Conservation (phyloP, 2,329 filamentous ascomycete species). For the Cercospora citrullina region DNA sequence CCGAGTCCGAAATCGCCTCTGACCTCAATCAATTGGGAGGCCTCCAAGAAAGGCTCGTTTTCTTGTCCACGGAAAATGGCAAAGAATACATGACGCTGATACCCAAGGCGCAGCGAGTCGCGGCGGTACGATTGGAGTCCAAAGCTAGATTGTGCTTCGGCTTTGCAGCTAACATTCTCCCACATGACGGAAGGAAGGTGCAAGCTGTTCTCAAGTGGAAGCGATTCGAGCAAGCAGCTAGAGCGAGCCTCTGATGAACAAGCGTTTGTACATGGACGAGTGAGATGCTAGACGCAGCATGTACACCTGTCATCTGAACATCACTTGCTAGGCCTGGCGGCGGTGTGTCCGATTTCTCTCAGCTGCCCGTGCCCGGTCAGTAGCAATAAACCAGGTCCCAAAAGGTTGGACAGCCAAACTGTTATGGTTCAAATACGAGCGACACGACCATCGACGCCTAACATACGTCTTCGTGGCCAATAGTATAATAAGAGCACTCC, state of each 20-base stretch:
- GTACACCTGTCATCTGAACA: neutral
- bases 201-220: conserved; percentile 33
- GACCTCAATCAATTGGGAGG: conserved; percentile 30
- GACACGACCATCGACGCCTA: neutral
- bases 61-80: conserved; percentile 25
- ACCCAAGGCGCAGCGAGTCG: conserved; percentile 24
- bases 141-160: neutral
- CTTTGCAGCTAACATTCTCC: neutral
- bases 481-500: neutral
- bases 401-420: neutral
- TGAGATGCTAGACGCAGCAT: neutral
- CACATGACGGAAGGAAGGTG: conserved; percentile 26
- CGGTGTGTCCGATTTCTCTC: neutral
- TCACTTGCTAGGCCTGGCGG: neutral
- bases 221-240: conserved; percentile 27
- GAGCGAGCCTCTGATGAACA: neutral
- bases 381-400: neutral
- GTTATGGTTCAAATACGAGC: neutral
- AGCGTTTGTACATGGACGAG: neutral
- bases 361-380: neutral
- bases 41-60: conserved; percentile 28
- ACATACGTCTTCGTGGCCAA: neutral
- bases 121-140: conserved; percentile 22
- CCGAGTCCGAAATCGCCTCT: conserved; percentile 29
- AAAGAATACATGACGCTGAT: conserved; percentile 30